Evolutionary conservation across 352 stramenopile species (phyloP).

Genomic region (Phytophthora lateralis): DNA sequence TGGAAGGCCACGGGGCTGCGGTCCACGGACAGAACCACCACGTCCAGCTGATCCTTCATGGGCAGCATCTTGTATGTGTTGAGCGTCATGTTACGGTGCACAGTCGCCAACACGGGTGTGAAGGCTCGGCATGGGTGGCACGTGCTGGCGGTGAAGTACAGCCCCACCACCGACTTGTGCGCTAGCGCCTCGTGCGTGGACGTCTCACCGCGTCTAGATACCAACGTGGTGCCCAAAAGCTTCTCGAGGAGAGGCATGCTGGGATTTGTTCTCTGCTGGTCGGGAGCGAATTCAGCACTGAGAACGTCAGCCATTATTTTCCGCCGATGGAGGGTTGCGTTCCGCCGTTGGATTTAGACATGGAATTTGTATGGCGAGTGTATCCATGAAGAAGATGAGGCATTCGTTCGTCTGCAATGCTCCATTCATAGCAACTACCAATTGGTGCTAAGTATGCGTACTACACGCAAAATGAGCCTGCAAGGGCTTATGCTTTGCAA

Average conservation of each 20-base stretch:
- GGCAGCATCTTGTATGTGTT: conserved; percentile 54
- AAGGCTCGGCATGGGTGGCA: conserved; percentile 67
- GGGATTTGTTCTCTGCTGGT: conserved; percentile 8
- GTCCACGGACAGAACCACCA: conserved; percentile 71
- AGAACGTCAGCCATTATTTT: conserved; percentile 28
- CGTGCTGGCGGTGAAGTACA: conserved; percentile 74
- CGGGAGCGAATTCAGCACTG: conserved; percentile 18
- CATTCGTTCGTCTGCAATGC: not conserved
- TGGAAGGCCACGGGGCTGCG: conserved; percentile 57
- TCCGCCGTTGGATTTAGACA: conserved; percentile 27
- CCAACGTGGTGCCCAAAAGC: conserved; percentile 55
- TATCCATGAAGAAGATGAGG: conserved; percentile 7
- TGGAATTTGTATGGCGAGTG: conserved; percentile 17
- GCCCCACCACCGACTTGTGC: conserved; percentile 55
- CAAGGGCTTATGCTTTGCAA: conserved; percentile 1
- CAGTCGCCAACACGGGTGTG: conserved; percentile 64
- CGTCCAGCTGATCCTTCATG: conserved; percentile 65
- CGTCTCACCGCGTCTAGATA: conserved; percentile 59
- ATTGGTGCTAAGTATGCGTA: too few relatives aligned
- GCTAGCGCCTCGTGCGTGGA: conserved; percentile 55
- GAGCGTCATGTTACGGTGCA: conserved; percentile 72
- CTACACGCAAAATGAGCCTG: not conserved
- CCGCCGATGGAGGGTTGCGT: conserved; percentile 36
- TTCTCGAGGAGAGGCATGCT: conserved; percentile 62
- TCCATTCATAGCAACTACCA: not conserved